Evolutionary conservation across 2,329 filamentous ascomycete species (phyloP).

Genomic region (Ploettnerulaceae sp.): DNA sequence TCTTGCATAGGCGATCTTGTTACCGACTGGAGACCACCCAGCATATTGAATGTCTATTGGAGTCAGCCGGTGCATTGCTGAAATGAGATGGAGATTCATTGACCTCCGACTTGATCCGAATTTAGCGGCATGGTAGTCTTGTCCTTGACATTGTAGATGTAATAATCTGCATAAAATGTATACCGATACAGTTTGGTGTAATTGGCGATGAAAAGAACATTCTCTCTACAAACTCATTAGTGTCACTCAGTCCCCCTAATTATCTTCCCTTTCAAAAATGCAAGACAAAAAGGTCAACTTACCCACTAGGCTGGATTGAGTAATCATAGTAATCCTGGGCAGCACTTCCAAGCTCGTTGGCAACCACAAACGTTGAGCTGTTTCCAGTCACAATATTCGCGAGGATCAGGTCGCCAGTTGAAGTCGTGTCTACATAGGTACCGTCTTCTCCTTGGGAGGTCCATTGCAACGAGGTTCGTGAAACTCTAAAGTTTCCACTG

Average conservation of each 20-base stretch:
- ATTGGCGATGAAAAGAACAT: slow-evolving; percentile 59
- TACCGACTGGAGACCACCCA: slow-evolving; percentile 51
- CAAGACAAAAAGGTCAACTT: neutral
- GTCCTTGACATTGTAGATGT: slow-evolving; percentile 55
- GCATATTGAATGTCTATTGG: slow-evolving; percentile 55
- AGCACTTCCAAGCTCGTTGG: slow-evolving; percentile 48
- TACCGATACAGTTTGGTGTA: slow-evolving; percentile 64
- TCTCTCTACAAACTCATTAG: slow-evolving; percentile 31
- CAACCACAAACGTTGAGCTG: slow-evolving; percentile 52
- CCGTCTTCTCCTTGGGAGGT: slow-evolving; percentile 55
- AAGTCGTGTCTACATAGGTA: slow-evolving; percentile 51
- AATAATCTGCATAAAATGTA: slow-evolving; percentile 64
- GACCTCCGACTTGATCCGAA: slow-evolving; percentile 42
- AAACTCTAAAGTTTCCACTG: slow-evolving; percentile 20
- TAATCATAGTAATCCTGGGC: slow-evolving; percentile 47
- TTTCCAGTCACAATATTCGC: slow-evolving; percentile 57
- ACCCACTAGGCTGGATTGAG: slow-evolving; percentile 55
- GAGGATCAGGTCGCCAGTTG: slow-evolving; percentile 51
- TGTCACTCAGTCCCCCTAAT: neutral
- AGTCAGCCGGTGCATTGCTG: neutral
- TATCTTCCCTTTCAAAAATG: too few species aligned
- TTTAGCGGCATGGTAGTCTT: slow-evolving; percentile 52
- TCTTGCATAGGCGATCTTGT: slow-evolving; percentile 62
- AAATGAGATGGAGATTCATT: neutral
- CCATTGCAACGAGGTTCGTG: slow-evolving; percentile 40